phyloP scores from a whole-genome alignment of 768 basidiomycete species.

The Suillus spraguei region DNA sequence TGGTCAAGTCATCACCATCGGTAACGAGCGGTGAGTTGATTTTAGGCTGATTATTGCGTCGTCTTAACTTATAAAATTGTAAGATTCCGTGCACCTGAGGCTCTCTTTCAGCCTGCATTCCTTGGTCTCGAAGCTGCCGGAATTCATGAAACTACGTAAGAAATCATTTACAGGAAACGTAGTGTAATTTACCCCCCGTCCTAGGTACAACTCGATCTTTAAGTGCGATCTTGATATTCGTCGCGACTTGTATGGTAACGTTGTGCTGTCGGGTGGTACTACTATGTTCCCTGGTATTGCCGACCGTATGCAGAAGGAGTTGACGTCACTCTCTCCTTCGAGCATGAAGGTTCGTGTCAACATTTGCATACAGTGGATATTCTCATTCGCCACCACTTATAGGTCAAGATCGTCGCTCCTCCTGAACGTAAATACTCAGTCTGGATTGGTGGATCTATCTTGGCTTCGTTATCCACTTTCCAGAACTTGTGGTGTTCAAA shows the following conservation, averaged over 20 bases:
- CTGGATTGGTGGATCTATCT: constrained; percentile 89
- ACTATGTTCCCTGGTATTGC: constrained; percentile 98
- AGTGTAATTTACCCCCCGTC: constrained; percentile 10
- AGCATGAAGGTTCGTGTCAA: constrained; percentile 73
- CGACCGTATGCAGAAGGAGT: constrained; percentile 95
- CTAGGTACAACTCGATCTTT: constrained; percentile 58
- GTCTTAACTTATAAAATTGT: constrained; percentile 3
- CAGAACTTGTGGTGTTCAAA: constrained; percentile 95
- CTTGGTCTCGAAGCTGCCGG: constrained; percentile 78
- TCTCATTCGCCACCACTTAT: constrained; percentile 10
- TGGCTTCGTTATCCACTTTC: constrained; percentile 92
- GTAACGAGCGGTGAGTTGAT: constrained; percentile 55
- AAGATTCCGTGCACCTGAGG: constrained; percentile 59
- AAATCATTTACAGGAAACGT: background rate
- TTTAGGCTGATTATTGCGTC: background rate
- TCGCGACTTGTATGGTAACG: constrained; percentile 38
- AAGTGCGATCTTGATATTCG: constrained; percentile 72
- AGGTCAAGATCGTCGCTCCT: constrained; percentile 92
- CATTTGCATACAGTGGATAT: background rate
- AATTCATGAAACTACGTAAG: constrained; percentile 73
- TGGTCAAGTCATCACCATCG: constrained; percentile 91
- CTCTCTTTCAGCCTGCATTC: constrained; percentile 62
- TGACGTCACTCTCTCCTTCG: constrained; percentile 75
- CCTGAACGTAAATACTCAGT: constrained; percentile 96
- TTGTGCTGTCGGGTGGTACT: constrained; percentile 71